Conservation (phyloP, 2,329 filamentous ascomycete genomes). For the Teratosphaeria gauchensis region DNA sequence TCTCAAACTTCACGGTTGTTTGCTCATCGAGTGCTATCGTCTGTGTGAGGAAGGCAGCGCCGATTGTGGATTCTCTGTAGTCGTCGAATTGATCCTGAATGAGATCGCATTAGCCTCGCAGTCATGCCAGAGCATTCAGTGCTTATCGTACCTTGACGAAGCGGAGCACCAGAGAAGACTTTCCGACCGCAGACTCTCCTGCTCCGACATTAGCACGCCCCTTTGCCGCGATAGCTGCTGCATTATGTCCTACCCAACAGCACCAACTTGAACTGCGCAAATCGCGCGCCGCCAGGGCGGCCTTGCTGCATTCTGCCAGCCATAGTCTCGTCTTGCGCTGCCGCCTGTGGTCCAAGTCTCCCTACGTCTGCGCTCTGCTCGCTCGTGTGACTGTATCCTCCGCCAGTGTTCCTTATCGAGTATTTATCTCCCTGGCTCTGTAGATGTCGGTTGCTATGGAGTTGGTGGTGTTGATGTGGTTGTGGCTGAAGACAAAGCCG, state of each 20-base stretch:
- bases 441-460: neutral
- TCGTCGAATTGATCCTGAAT: slow-evolving; percentile 93
- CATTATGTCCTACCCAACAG: slow-evolving; percentile 64
- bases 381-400: neutral
- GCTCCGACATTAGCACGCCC: neutral
- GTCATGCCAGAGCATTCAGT: neutral
- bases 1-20: slow-evolving; percentile 99
- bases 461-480: neutral
- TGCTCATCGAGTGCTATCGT: slow-evolving; percentile 96
- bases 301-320: slow-evolving; percentile 72
- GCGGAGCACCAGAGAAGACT: slow-evolving; percentile 96
- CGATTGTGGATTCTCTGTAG: slow-evolving; percentile 96
- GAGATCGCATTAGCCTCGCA: neutral
- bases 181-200: slow-evolving; percentile 93
- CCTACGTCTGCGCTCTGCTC: neutral
- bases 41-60: slow-evolving; percentile 96
- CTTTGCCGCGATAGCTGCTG: neutral
- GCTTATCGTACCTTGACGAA: slow-evolving; percentile 75
- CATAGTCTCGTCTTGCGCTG: slow-evolving; percentile 45
- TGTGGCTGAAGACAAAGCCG: neutral
- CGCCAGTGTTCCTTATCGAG: neutral
- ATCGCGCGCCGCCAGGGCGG: slow-evolving; percentile 59
- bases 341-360: neutral
- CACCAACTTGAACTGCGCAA: slow-evolving; percentile 98
- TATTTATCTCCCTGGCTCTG: neutral